Percentiles rank a stretch among this genome's conserved stretches.
These are phyloP conservation scores for Citrullus mucosospermus DNA, from an alignment of 306 rosid genomes.

Conservation along the genomic window DNA sequence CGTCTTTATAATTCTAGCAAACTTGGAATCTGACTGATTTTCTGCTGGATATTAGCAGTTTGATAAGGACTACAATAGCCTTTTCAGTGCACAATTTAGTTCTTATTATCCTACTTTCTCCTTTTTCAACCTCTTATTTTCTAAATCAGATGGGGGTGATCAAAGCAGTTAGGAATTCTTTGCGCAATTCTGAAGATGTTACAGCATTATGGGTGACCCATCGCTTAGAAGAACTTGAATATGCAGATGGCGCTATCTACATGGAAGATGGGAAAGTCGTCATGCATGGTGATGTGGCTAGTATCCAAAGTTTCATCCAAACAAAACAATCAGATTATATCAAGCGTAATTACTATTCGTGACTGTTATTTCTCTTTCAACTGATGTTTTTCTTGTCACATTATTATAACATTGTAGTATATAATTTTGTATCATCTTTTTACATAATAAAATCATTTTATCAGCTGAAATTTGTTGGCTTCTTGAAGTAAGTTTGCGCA, in stretches of 20 bases:
- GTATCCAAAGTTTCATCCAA: constrained; percentile 40
- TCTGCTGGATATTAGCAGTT: no score
- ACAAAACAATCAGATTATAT: constrained; percentile 59
- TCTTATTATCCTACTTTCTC: neutral
- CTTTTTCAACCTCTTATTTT: neutral
- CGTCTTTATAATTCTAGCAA: no score
- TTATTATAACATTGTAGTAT: neutral
- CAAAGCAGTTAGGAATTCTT: constrained; percentile 51
- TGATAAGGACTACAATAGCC: no score
- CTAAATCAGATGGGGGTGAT: constrained; percentile 51
- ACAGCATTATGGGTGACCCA: constrained; percentile 83
- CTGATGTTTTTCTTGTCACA: neutral
- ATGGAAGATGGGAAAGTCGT: constrained; percentile 76
- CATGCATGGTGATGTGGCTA: constrained; percentile 41
- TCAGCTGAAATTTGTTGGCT: neutral
- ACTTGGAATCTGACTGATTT: no score
- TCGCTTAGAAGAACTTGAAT: constrained; percentile 74
- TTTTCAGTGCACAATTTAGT: neutral
- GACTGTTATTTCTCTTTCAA: neutral
- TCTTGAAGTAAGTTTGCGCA: neutral
- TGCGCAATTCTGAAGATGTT: constrained; percentile 51
- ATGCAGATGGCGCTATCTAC: constrained; percentile 81
- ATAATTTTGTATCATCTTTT: neutral
- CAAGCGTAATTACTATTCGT: constrained; percentile 19
- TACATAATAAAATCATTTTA: neutral